phyloP scores from a whole-genome alignment of 2,329 filamentous ascomycete genomes.

The Beauveria sp. region DNA sequence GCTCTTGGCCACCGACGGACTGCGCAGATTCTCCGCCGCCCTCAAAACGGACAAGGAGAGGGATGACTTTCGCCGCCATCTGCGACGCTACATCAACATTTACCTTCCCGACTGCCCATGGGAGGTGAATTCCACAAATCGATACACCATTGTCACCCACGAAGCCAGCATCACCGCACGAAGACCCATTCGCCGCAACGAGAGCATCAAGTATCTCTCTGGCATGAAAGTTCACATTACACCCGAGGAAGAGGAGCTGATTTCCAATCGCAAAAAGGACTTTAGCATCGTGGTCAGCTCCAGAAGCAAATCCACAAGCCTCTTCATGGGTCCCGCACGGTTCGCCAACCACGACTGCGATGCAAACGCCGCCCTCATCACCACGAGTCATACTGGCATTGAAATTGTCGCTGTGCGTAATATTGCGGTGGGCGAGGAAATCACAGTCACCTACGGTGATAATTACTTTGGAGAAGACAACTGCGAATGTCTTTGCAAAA shows the following conservation, averaged over 20 bases:
- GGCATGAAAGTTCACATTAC: slow-evolving; percentile 92
- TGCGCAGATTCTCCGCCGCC: slow-evolving; percentile 61
- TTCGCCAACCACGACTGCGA: slow-evolving; percentile 97
- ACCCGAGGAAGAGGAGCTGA: slow-evolving; percentile 76
- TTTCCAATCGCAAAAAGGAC: slow-evolving; percentile 82
- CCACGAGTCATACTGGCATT: slow-evolving; percentile 77
- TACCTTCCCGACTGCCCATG: slow-evolving; percentile 92
- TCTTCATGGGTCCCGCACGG: slow-evolving; percentile 90
- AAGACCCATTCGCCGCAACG: slow-evolving; percentile 68
- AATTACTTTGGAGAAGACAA: slow-evolving; percentile 95
- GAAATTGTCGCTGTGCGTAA: slow-evolving; percentile 78
- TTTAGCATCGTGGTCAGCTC: slow-evolving; percentile 96
- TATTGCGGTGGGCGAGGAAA: slow-evolving; percentile 84
- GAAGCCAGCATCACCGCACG: slow-evolving; percentile 85
- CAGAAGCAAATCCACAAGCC: slow-evolving; percentile 78
- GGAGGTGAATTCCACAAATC: slow-evolving; percentile 84
- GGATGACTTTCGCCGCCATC: slow-evolving; percentile 76
- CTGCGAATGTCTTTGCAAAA: slow-evolving; percentile 85
- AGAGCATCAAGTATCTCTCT: slow-evolving; percentile 82
- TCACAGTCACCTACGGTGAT: slow-evolving; percentile 92
- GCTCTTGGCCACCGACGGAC: slow-evolving; percentile 63
- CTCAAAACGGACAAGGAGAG: slow-evolving; percentile 72
- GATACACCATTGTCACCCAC: slow-evolving; percentile 84
- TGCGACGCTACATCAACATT: slow-evolving; percentile 85
- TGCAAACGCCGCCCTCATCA: slow-evolving; percentile 83